Evolutionary conservation across 495 filamentous ascomycete genomes (phyloP), one percentile per base, ranked within the genome.

Genomic region (Schizothecium vesticola): DNA sequence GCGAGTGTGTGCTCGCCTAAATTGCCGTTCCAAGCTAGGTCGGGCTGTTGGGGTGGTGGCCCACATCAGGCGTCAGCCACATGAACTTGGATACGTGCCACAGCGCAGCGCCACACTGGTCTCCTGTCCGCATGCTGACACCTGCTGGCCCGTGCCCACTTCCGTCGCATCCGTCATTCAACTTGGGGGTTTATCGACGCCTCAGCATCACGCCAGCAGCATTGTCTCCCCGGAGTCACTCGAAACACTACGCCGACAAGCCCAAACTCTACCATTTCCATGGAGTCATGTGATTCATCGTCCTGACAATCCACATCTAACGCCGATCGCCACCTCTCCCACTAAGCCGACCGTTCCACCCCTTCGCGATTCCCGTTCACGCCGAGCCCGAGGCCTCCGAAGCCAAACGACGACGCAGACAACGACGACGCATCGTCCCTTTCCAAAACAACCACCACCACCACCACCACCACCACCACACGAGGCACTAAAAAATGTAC

Each of bases 401-500:
- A 61, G 24, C 59, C 59, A n/a, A 9, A 61, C 59, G 16, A 26
- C 58, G 26, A 22, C 58, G 28, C 24, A n/a, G n/a, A n/a, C 58
- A 10, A 8, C 58, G 7, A 23, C 59, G 16, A 24, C 22, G 59
- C 60, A 31, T 13, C 60, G 28, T n/a, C 22, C 60, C 12, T 19
- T 12, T 61, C 28, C 26, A 31, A 8, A 61, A 33, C 19, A 13
- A 11, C 57, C 56, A 16, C 22, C 24, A 3, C 5, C 60, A 22
- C n/a, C 33, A 70, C 29, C 33, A 9, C 19, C 36, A 43, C 55
- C 64, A n/a, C 29, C 43, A 36, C 28, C 22, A 21, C 28, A 66
- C 8, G 11, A 63, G n/a, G n/a, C 36, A 2, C 11, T 56, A 33
- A 33, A 73, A 70, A 67, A 77, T 93, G 91, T 93, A 92, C 81